phyloP scores from a whole-genome alignment of 768 basidiomycete genomes.

The Phlebiopsis flavidoalba region DNA sequence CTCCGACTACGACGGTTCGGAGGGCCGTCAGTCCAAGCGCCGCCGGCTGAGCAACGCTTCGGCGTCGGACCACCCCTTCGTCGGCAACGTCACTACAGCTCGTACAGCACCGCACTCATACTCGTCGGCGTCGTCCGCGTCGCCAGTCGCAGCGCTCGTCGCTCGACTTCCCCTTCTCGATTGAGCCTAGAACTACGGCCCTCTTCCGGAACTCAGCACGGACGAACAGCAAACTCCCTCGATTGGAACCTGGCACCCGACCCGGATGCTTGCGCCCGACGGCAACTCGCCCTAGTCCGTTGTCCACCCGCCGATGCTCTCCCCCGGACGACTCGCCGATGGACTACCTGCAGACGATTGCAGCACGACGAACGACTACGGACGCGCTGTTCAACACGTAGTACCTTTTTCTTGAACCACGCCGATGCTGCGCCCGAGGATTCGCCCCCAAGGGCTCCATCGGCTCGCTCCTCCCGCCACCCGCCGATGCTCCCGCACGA shows the following conservation, averaged over 20 bases:
- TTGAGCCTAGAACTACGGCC: constrained; percentile 33
- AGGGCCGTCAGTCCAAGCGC: constrained; percentile 53
- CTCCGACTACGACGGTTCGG: constrained; percentile 19
- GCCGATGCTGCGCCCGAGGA: constrained; percentile 45
- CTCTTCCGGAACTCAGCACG: constrained; percentile 24
- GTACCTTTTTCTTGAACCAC: no score
- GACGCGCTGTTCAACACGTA: constrained; percentile 53
- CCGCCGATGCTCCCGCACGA: constrained; percentile 32
- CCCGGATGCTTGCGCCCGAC: constrained; percentile 58
- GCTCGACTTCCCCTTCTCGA: constrained; percentile 56
- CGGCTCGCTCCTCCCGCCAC: constrained; percentile 25
- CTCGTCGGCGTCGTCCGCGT: constrained; percentile 45
- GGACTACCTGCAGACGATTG: constrained; percentile 63
- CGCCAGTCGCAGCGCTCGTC: constrained; percentile 58
- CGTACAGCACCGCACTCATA: constrained; percentile 59
- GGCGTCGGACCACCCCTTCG: constrained; percentile 46
- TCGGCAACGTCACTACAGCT: constrained; percentile 59
- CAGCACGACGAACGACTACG: constrained; percentile 56
- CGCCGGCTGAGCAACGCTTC: constrained; percentile 63
- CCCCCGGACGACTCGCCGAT: constrained; percentile 59
- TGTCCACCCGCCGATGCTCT: constrained; percentile 70
- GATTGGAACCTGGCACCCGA: constrained; percentile 84
- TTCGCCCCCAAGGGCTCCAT: constrained; percentile 15
- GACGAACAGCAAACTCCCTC: no score
- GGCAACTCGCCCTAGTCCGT: constrained; percentile 47